Evolutionary conservation across 2,329 filamentous ascomycete genomes (phyloP).

Genomic region (Didymella lethalis): DNA sequence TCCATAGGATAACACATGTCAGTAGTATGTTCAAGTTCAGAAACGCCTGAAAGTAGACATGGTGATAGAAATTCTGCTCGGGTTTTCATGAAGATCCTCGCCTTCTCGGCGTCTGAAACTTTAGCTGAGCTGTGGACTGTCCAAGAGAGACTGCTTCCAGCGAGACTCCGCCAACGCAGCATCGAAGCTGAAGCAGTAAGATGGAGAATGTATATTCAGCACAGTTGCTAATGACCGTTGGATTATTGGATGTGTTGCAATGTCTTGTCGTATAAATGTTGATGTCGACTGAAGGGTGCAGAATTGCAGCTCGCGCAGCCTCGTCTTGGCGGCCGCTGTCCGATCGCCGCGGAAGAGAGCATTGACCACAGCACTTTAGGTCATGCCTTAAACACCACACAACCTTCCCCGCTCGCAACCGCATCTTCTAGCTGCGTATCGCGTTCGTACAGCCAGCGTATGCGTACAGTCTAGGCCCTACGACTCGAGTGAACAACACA

Average conservation of each 20-base stretch:
- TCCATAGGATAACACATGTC: too few species aligned
- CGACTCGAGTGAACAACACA: background rate
- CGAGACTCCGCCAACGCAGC: too few species aligned
- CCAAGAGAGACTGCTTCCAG: too few species aligned
- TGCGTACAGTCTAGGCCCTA: background rate
- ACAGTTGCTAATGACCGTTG: too few species aligned
- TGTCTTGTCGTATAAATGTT: background rate
- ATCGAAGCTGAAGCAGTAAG: too few species aligned
- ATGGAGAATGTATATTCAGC: too few species aligned
- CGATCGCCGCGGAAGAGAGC: conserved; percentile 22
- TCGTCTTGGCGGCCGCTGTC: conserved; percentile 11
- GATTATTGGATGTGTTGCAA: background rate
- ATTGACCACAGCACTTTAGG: conserved; percentile 7
- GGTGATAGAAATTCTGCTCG: too few species aligned
- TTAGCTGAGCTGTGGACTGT: too few species aligned
- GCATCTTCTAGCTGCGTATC: background rate
- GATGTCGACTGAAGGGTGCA: background rate
- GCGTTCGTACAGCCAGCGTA: background rate
- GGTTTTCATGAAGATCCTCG: too few species aligned
- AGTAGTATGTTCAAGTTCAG: too few species aligned
- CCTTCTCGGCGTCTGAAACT: too few species aligned
- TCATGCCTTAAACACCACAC: conserved; percentile 12
- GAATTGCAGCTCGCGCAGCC: conserved; percentile 8
- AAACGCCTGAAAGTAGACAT: too few species aligned
- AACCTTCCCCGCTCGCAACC: background rate